A percentile compares a stretch with the other conserved stretches of the same genome.
These are phyloP conservation scores for Neurospora tetrasperma DNA, from an alignment of 495 filamentous ascomycete species.

Conservation along the genomic window DNA sequence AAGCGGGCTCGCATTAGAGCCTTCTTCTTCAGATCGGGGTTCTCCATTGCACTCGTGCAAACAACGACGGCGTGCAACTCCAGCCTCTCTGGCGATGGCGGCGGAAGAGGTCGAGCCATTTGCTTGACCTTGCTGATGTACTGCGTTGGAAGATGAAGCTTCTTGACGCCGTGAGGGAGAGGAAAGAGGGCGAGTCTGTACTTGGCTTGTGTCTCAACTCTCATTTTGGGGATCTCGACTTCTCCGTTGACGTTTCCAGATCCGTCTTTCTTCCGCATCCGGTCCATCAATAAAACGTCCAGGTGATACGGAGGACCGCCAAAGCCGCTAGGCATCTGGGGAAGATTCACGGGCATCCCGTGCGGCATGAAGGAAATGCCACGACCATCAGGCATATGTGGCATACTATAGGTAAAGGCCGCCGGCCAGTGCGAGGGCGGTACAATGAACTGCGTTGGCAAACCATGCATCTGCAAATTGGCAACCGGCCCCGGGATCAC, in stretches of 20 bases:
- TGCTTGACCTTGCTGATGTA: slow-evolving; percentile 89
- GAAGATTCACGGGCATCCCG: background rate
- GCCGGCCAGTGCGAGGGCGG: background rate
- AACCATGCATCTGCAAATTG: background rate
- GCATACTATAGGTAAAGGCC: background rate
- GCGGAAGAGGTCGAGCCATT: slow-evolving; percentile 53
- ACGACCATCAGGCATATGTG: background rate
- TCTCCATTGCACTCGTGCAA: slow-evolving; percentile 87
- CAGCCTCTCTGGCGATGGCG: slow-evolving; percentile 56
- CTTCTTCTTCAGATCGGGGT: slow-evolving; percentile 47
- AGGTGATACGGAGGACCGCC: background rate
- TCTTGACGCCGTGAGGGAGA: slow-evolving; percentile 61
- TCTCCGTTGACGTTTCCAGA: background rate
- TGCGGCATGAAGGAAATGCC: background rate
- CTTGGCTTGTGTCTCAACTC: slow-evolving; percentile 90
- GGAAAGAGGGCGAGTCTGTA: slow-evolving; percentile 66
- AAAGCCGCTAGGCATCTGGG: background rate
- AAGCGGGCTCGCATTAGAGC: slow-evolving; percentile 56
- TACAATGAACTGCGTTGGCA: background rate
- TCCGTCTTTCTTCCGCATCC: background rate
- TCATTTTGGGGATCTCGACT: slow-evolving; percentile 50
- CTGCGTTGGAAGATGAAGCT: slow-evolving; percentile 73
- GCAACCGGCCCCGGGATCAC: background rate
- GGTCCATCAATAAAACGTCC: background rate
- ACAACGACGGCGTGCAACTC: slow-evolving; percentile 75